phyloP scores from a whole-genome alignment of 2,329 filamentous ascomycete genomes.

The Aspergillus oerlinghausenensis region DNA sequence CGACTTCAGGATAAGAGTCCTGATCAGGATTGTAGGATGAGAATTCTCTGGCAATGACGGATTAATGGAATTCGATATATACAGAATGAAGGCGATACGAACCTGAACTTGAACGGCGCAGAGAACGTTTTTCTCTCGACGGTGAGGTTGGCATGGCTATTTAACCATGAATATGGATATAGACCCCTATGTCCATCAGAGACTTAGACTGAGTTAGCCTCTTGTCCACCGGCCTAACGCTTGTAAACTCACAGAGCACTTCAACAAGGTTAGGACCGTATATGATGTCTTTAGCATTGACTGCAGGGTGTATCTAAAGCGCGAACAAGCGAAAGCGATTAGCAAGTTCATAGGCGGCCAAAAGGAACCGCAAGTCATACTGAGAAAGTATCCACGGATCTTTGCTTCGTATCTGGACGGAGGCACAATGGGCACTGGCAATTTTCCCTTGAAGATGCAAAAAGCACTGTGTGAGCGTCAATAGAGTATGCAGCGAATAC shows the following conservation, averaged over 20 bases:
- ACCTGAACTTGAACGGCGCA: conserved; percentile 16
- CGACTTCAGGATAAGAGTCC: conserved; percentile 53
- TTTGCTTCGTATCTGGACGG: conserved; percentile 66
- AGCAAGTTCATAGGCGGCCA: neutral
- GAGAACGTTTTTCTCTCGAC: conserved; percentile 13
- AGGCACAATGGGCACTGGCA: conserved; percentile 65
- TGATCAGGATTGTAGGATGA: conserved; percentile 39
- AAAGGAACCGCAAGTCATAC: conserved; percentile 38
- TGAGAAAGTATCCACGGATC: conserved; percentile 63
- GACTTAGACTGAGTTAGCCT: conserved; percentile 46
- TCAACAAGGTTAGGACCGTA: conserved; percentile 37
- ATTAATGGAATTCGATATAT: neutral
- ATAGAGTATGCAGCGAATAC: neutral
- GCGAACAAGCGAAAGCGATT: neutral
- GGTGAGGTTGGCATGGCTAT: conserved; percentile 39
- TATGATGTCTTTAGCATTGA: conserved; percentile 32
- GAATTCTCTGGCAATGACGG: conserved; percentile 20
- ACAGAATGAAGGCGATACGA: neutral
- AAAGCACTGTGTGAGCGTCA: neutral
- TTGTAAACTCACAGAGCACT: conserved; percentile 47
- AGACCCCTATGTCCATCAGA: conserved; percentile 64
- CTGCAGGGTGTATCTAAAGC: conserved; percentile 45
- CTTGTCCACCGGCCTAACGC: conserved; percentile 3
- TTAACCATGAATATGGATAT: conserved; percentile 62
- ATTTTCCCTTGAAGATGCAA: conserved; percentile 58